These are phyloP conservation scores for Candida glucosophila DNA, from an alignment of 1,139 yeast genomes.

Conservation along the genomic window DNA sequence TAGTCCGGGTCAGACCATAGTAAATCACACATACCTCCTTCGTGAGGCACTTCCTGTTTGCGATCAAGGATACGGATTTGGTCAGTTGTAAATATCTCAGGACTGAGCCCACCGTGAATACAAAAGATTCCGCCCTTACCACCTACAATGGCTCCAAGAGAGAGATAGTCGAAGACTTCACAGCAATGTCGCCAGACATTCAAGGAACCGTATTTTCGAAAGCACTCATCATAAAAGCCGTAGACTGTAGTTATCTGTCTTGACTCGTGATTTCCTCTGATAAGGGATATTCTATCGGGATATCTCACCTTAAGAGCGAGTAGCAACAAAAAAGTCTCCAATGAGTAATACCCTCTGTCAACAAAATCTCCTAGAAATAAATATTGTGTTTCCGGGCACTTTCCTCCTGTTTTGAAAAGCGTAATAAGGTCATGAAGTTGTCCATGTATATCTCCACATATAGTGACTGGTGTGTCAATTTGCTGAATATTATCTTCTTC, in stretches of 20 bases:
- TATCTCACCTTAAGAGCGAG: slow-evolving; percentile 69
- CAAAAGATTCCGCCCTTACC: slow-evolving; percentile 63
- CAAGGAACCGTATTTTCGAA: slow-evolving; percentile 82
- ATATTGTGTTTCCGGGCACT: slow-evolving; percentile 69
- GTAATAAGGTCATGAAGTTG: slow-evolving; percentile 92
- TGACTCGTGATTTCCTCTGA: slow-evolving; percentile 92
- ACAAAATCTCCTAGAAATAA: slow-evolving; percentile 85
- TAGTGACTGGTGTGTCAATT: slow-evolving; percentile 74
- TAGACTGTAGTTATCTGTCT: slow-evolving; percentile 90
- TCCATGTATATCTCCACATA: slow-evolving; percentile 98
- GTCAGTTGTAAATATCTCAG: slow-evolving; percentile 76
- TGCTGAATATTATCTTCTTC: slow-evolving; percentile 50
- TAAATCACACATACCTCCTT: slow-evolving; percentile 93
- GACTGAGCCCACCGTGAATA: slow-evolving; percentile 86
- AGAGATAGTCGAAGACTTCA: slow-evolving; percentile 82
- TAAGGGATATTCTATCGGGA: slow-evolving; percentile 73
- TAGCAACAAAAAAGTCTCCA: slow-evolving; percentile 61
- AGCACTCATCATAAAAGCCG: slow-evolving; percentile 90
- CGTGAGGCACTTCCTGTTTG: slow-evolving; percentile 93
- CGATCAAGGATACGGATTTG: slow-evolving; percentile 73
- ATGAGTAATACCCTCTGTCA: slow-evolving; percentile 86
- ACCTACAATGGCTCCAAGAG: slow-evolving; percentile 54
- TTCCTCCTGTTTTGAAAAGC: slow-evolving; percentile 84
- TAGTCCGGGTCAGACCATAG: slow-evolving; percentile 96
- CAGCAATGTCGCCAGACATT: slow-evolving; percentile 91